These are phyloP conservation scores for Fusarium concolor DNA, from an alignment of 2,329 filamentous ascomycete genomes.

Conservation along the genomic window DNA sequence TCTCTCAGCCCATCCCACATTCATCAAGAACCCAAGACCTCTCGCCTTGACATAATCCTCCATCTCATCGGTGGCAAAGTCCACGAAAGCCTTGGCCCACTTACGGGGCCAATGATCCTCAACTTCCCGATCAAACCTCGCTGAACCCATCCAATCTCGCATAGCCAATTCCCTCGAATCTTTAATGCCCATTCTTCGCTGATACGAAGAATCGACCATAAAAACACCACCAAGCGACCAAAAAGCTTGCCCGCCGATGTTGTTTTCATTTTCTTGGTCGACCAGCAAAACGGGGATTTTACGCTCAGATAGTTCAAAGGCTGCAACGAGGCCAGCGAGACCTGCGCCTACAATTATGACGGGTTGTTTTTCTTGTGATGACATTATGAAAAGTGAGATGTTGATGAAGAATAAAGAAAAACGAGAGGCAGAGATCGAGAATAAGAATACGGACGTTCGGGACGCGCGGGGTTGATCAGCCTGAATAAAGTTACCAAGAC, in stretches of 20 bases:
- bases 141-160: conserved; percentile 69
- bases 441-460: neutral
- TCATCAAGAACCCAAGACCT: conserved; percentile 64
- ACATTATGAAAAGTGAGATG: conserved; percentile 9
- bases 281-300: conserved; percentile 63
- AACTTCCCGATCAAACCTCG: conserved; percentile 66
- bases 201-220: conserved; percentile 67
- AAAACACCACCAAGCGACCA: conserved; percentile 73
- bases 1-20: conserved; percentile 71
- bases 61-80: conserved; percentile 70
- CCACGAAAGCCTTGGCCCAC: conserved; percentile 73
- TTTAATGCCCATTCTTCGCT: conserved; percentile 68
- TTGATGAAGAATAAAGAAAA: neutral
- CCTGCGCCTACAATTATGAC: conserved; percentile 69
- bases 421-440: conserved; percentile 3
- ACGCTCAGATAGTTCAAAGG: conserved; percentile 65
- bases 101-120: conserved; percentile 69
- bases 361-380: conserved; percentile 44
- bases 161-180: conserved; percentile 68
- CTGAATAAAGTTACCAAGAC: conserved; percentile 4
- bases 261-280: conserved; percentile 68
- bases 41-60: conserved; percentile 66
- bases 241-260: conserved; percentile 71
- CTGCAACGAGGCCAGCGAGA: conserved; percentile 69
- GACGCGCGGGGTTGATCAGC: conserved; percentile 28